Evolutionary conservation across 768 basidiomycete genomes (phyloP).

Genomic region (Holtermannia corniformis): DNA sequence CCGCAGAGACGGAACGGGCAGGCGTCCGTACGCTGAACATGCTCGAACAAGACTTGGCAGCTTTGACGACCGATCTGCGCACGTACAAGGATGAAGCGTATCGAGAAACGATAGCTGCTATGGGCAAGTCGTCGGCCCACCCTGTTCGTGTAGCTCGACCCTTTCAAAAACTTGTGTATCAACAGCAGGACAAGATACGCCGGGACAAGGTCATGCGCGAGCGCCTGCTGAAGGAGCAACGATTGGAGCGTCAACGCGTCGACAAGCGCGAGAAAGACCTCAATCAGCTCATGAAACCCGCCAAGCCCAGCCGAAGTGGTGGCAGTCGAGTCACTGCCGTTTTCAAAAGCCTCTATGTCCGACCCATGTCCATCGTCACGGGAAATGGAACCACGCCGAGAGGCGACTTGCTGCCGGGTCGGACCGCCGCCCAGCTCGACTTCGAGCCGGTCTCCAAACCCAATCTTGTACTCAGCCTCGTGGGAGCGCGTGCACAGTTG

Average conservation of each 20-base stretch:
- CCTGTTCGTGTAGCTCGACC: not conserved
- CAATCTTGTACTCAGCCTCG: constrained; percentile 61
- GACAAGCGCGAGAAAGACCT: constrained; percentile 68
- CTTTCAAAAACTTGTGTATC: constrained; percentile 56
- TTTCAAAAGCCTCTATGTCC: constrained; percentile 67
- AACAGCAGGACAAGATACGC: constrained; percentile 72
- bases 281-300: constrained; percentile 58
- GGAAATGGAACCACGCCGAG: not conserved
- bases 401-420: constrained; percentile 12
- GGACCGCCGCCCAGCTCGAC: constrained; percentile 64
- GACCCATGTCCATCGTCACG: constrained; percentile 46
- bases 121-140: not conserved
- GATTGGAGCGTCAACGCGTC: constrained; percentile 58
- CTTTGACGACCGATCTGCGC: not conserved
- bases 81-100: not conserved
- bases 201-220: constrained; percentile 63
- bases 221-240: constrained; percentile 55
- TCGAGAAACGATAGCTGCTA: not conserved
- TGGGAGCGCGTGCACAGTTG: constrained; percentile 57
- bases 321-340: constrained; percentile 56
- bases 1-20: not conserved
- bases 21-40: not conserved
- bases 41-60: not conserved
- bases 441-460: constrained; percentile 66
- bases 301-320: constrained; percentile 54